Evolutionary conservation across 345 rosid genomes (phyloP).

Genomic region (Melaleuca alternifolia): DNA sequence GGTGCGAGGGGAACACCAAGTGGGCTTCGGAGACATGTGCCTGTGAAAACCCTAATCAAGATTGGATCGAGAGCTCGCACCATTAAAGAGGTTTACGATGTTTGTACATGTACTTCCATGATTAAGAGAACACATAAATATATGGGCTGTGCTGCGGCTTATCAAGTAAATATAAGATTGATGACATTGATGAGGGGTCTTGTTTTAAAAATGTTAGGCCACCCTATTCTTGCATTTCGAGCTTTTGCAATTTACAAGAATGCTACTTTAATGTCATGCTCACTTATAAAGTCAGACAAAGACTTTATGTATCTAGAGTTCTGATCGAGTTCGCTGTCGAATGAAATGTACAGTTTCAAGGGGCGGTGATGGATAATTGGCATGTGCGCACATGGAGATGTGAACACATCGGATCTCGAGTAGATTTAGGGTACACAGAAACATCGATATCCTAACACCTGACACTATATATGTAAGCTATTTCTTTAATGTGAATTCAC

Average conservation of each 20-base stretch:
- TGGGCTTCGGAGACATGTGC: not conserved
- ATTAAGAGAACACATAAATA: not conserved
- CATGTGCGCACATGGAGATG: not conserved
- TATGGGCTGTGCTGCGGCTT: not conserved
- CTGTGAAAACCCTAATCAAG: not conserved
- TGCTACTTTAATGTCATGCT: not conserved
- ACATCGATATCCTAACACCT: accelerated
- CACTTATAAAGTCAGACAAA: not conserved
- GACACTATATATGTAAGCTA: not conserved
- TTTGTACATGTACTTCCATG: not conserved
- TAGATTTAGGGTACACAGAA: not conserved
- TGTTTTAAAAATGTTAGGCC: not conserved
- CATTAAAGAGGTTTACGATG: not conserved
- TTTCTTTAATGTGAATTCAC: no score
- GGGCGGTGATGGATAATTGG: not conserved
- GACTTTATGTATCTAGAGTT: not conserved
- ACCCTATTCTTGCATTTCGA: not conserved
- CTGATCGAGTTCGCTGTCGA: not conserved
- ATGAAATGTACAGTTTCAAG: accelerated
- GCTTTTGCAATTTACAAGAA: not conserved
- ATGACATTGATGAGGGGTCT: not conserved
- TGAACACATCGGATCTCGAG: not conserved
- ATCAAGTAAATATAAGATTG: not conserved
- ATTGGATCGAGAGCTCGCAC: not conserved
- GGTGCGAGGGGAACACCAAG: not conserved